Evolutionary conservation across 208 protist genomes (phyloP).

Genomic region (Crithidia brevicula): DNA sequence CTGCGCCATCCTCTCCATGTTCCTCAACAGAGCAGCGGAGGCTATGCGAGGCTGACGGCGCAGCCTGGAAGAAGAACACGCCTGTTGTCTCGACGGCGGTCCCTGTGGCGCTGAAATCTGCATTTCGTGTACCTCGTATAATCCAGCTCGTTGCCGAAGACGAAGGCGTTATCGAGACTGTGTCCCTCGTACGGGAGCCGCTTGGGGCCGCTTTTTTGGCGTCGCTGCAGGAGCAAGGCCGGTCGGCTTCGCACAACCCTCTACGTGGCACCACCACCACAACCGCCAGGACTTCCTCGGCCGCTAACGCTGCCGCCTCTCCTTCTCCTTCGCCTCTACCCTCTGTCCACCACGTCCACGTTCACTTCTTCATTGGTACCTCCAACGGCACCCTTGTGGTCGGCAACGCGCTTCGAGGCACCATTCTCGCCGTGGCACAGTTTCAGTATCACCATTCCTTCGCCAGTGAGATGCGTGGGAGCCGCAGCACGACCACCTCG

Average conservation of each 20-base stretch:
- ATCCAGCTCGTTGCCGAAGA: conserved; percentile 68
- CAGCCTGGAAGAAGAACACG: neutral
- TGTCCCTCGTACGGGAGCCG: conserved; percentile 58
- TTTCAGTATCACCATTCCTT: conserved; percentile 52
- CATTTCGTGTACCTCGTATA: conserved; percentile 53
- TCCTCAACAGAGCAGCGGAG: conserved; percentile 1
- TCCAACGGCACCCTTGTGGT: conserved; percentile 78
- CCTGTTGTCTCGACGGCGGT: neutral
- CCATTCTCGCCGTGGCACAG: conserved; percentile 73
- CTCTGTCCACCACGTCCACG: conserved; percentile 37
- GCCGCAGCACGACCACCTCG: conserved; percentile 11
- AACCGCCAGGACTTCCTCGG: neutral
- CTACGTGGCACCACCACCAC: neutral
- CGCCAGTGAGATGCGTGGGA: conserved; percentile 9
- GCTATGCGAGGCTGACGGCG: neutral
- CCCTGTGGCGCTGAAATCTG: conserved; percentile 26
- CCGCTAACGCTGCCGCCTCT: neutral
- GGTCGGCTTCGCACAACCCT: neutral
- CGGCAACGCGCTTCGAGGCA: conserved; percentile 79
- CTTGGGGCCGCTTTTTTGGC: neutral
- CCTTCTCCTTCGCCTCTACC: neutral
- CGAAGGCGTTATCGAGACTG: conserved; percentile 69
- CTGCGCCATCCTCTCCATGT: neutral
- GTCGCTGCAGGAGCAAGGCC: conserved; percentile 4
- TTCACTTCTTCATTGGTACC: conserved; percentile 89